phyloP scores from a whole-genome alignment of 495 filamentous ascomycete species.

The Copromyces sp. region DNA sequence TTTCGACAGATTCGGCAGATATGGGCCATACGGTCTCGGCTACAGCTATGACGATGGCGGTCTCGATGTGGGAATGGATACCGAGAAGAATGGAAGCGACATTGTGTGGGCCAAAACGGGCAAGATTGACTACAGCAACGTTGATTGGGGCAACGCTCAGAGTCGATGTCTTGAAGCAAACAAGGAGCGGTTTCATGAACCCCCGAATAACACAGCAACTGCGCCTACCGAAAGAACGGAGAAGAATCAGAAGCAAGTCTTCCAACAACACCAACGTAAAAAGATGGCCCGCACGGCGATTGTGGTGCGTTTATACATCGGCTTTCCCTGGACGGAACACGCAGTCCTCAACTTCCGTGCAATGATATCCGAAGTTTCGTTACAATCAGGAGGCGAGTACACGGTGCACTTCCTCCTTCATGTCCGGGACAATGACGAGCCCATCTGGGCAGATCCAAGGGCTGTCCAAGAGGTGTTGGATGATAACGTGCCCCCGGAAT shows the following conservation, averaged over 20 bases:
- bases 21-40: constrained; percentile 84
- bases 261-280: constrained; percentile 15
- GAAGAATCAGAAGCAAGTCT: background rate
- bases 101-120: constrained; percentile 57
- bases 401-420: constrained; percentile 72
- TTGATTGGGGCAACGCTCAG: constrained; percentile 73
- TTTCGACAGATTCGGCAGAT: constrained; percentile 84
- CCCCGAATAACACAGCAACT: constrained; percentile 13
- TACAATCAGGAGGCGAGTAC: constrained; percentile 70
- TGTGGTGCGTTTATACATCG: constrained; percentile 61
- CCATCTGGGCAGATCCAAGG: constrained; percentile 51
- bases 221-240: background rate
- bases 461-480: constrained; percentile 50
- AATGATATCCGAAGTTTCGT: constrained; percentile 65
- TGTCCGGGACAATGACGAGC: constrained; percentile 53
- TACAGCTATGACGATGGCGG: constrained; percentile 70
- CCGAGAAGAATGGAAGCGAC: constrained; percentile 60
- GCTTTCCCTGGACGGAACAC: constrained; percentile 57
- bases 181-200: constrained; percentile 46
- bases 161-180: constrained; percentile 58
- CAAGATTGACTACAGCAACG: constrained; percentile 61
- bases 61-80: constrained; percentile 63
- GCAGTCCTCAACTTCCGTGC: constrained; percentile 64
- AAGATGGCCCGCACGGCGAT: constrained; percentile 55
- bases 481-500: constrained; percentile 74